These are phyloP conservation scores for Venturia oleaginea DNA, from an alignment of 2,329 filamentous ascomycete genomes.

Conservation along the genomic window DNA sequence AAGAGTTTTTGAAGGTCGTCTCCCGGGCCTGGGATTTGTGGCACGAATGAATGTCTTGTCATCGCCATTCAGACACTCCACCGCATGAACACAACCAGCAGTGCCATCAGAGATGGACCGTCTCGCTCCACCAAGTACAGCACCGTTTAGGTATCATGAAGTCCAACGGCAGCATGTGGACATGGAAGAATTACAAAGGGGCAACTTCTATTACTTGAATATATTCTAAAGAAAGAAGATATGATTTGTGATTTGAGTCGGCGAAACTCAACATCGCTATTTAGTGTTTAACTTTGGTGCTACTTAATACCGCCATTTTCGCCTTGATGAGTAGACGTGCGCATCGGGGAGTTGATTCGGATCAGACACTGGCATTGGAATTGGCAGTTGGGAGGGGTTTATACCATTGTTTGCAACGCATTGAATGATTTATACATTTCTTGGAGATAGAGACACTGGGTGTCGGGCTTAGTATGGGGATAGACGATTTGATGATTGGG, in stretches of 20 bases:
- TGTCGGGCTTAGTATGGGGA: neutral
- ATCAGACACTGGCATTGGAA: neutral
- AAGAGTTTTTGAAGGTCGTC: slow-evolving; percentile 82
- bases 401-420: neutral
- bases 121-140: neutral
- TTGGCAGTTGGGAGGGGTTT: neutral
- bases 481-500: neutral
- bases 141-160: neutral
- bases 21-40: slow-evolving; percentile 93
- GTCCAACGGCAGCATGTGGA: neutral
- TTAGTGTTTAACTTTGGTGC: neutral
- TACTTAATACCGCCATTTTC: neutral
- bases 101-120: neutral
- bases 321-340: neutral
- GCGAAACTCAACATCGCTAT: neutral
- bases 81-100: neutral
- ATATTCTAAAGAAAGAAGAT: neutral
- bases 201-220: neutral
- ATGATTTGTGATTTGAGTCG: neutral
- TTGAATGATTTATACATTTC: neutral
- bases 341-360: neutral
- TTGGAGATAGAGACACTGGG: neutral
- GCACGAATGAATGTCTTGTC: slow-evolving; percentile 56
- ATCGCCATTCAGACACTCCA: neutral
- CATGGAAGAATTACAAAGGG: neutral